Evolutionary conservation across 306 rosid species (phyloP).

Genomic region (Gleditsia sinensis): DNA sequence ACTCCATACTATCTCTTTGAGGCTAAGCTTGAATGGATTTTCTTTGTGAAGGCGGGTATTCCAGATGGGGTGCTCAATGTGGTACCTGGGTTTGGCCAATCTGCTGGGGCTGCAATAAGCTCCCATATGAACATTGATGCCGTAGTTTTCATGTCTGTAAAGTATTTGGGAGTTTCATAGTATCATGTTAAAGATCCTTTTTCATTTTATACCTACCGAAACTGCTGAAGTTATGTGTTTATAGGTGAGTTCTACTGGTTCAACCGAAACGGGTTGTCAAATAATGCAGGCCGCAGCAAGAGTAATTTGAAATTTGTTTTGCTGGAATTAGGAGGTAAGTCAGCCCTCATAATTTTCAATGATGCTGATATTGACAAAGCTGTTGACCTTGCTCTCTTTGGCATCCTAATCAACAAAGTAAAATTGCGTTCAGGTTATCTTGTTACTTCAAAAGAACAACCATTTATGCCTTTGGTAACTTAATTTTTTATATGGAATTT

Average conservation of each 20-base stretch:
- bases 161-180: background rate
- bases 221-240: background rate
- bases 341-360: slow-evolving; percentile 77
- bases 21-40: background rate
- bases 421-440: background rate
- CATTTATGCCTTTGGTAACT: slow-evolving; percentile 3
- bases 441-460: background rate
- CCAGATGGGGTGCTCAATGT: slow-evolving; percentile 91
- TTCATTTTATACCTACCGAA: background rate
- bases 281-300: slow-evolving; percentile 82
- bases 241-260: slow-evolving; percentile 87
- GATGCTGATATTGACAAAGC: slow-evolving; percentile 84
- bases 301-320: slow-evolving; percentile 81
- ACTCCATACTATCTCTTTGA: background rate
- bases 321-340: slow-evolving; percentile 92
- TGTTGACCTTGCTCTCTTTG: slow-evolving; percentile 71
- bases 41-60: slow-evolving; percentile 68
- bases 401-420: slow-evolving; percentile 76
- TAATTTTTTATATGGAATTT: slow-evolving; percentile 16
- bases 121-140: slow-evolving; percentile 83
- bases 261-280: slow-evolving; percentile 73
- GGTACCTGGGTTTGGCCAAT: slow-evolving; percentile 74
- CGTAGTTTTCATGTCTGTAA: slow-evolving; percentile 42
- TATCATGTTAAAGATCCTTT: slow-evolving; percentile 5
- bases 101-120: slow-evolving; percentile 77